Evolutionary conservation across 1,139 yeast genomes (phyloP).

Genomic region (Kodamaea plutei): DNA sequence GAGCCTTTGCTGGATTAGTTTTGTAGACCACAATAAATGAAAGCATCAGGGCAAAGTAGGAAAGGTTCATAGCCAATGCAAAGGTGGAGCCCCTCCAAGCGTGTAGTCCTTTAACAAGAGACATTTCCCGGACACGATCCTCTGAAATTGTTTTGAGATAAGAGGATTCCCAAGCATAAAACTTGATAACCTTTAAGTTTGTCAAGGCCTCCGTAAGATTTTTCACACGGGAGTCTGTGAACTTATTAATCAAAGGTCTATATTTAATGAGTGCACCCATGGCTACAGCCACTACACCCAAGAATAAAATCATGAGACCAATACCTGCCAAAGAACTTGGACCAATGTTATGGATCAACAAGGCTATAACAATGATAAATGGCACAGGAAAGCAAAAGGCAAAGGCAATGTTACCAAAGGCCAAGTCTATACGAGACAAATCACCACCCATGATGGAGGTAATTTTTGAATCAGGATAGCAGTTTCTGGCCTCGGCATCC

Average conservation of each 20-base stretch:
- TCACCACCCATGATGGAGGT: constrained; percentile 72
- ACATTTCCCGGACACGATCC: constrained; percentile 48
- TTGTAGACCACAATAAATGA: constrained; percentile 69
- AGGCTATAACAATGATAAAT: constrained; percentile 56
- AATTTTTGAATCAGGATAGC: constrained; percentile 28
- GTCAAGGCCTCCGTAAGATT: constrained; percentile 60
- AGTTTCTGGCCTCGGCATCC: constrained; percentile 24
- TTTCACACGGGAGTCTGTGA: constrained; percentile 57
- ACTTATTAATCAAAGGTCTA: constrained; percentile 42
- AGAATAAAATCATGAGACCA: constrained; percentile 30
- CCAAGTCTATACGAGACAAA: constrained; percentile 73
- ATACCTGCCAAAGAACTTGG: constrained; percentile 66
- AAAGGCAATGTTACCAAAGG: constrained; percentile 66
- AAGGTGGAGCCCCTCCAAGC: constrained; percentile 53
- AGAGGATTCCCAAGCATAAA: constrained; percentile 67
- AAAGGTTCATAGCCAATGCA: constrained; percentile 56
- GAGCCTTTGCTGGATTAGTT: constrained; percentile 35
- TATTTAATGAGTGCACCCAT: constrained; percentile 36
- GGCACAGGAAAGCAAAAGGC: constrained; percentile 59
- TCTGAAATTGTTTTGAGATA: constrained; percentile 43
- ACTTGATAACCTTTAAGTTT: constrained; percentile 65
- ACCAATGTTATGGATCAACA: constrained; percentile 68
- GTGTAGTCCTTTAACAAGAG: constrained; percentile 46
- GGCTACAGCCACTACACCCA: constrained; percentile 36
- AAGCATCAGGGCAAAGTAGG: constrained; percentile 64